These are phyloP conservation scores for Botrytis byssoidea DNA, from an alignment of 2,329 filamentous ascomycete genomes.

Conservation along the genomic window DNA sequence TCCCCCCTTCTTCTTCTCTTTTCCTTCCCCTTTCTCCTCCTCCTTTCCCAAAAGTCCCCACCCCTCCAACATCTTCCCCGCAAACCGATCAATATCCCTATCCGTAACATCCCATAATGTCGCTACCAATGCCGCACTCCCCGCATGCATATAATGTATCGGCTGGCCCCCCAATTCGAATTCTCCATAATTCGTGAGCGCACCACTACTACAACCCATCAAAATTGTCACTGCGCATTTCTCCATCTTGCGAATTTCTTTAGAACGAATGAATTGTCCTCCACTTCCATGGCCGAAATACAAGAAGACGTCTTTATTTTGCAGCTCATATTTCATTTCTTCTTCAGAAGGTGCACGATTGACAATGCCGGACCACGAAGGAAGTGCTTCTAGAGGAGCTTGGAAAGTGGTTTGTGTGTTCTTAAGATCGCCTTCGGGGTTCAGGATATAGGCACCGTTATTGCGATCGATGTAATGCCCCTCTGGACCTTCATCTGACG, in stretches of 20 bases:
- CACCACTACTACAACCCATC: constrained; percentile 91
- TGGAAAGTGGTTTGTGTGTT: constrained; percentile 77
- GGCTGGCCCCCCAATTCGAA: constrained; percentile 92
- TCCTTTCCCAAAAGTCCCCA: constrained; percentile 67
- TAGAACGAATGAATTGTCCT: constrained; percentile 86
- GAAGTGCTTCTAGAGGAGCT: constrained; percentile 61
- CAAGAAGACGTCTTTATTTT: constrained; percentile 68
- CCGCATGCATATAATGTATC: constrained; percentile 87
- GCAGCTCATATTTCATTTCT: constrained; percentile 70
- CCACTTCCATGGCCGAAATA: constrained; percentile 98
- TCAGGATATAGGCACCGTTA: constrained; percentile 77
- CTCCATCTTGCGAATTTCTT: constrained; percentile 75
- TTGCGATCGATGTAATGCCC: constrained; percentile 56
- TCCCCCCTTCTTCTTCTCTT: constrained; percentile 32
- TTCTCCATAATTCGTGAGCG: constrained; percentile 75
- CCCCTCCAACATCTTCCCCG: constrained; percentile 71
- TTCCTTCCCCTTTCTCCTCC: constrained; percentile 36
- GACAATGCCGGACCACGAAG: constrained; percentile 68
- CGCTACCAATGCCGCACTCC: constrained; percentile 80
- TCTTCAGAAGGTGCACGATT: constrained; percentile 69
- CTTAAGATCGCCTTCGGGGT: constrained; percentile 80
- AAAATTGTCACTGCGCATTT: constrained; percentile 80
- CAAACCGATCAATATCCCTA: constrained; percentile 93
- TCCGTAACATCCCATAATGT: constrained; percentile 99
- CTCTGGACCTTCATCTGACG: constrained; percentile 27